Evolutionary conservation across 2,329 filamentous ascomycete species (phyloP), one percentile per base, ranked within the genome.

Genomic region (Fusarium subtropicale): DNA sequence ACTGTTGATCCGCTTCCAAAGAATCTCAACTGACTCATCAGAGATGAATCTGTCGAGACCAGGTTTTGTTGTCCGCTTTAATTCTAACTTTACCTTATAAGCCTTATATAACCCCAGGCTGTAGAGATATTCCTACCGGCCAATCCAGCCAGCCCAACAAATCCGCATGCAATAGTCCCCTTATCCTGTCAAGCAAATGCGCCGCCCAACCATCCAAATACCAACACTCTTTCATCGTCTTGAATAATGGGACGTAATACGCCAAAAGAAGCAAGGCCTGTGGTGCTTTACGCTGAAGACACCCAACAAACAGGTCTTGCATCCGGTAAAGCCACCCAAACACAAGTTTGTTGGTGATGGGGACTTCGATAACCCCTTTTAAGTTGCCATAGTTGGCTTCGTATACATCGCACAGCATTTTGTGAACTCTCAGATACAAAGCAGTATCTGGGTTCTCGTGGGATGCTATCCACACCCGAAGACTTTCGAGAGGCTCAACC

Each of bases 301-400:
- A 73, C 2, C 66, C 64, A 16, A 75, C 67, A 63, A 72, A 77
- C 8, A 68, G 59, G 45, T 76, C 69, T 31, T 75, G 68, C 56
- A 77, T 60, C 8, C 71, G 69, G 53, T 77, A 77, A 34, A 77
- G 57, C 75, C 75, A 77, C 7, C 69, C 71, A 41, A 77, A 71
- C 6, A 76, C 70, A 46, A 73, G 57, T 31, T 64, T 63, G 39
- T 75, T 64, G 13, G 56, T 54, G 7, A 42, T 47, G 10, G 60
- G 60, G 20, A 72, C 74, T 31, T 63, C 58, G 28, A 71, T 72
- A 1, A 39, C 22, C 12, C 69, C 72, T 6, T 69, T 52, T 4
- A 20, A 33, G 24, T 71, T 62, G 38, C 73, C 73, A 60, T 74
- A 75, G 36, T 66, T 74, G 30, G 71, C 73, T 38, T 75, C 70